A percentile compares a stretch with the other conserved stretches of the same genome.
Evolutionary conservation across 2,329 filamentous ascomycete genomes (phyloP).

Genomic region (Paramyrothecium sp.): DNA sequence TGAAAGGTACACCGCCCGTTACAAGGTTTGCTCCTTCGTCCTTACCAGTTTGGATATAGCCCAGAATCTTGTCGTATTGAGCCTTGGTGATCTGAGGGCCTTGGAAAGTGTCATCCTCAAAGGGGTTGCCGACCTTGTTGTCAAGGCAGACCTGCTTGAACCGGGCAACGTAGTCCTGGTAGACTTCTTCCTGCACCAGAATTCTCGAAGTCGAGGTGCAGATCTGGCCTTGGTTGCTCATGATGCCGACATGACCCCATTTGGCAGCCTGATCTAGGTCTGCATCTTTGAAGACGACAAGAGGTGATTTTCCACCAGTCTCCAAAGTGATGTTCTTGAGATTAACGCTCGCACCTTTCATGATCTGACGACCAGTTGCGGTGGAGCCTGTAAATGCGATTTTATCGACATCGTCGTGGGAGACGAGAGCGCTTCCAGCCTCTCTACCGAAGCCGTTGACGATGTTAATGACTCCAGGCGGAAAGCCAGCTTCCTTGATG

Average conservation of each 20-base stretch:
- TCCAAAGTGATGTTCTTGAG: slow-evolving; percentile 59
- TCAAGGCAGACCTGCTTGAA: slow-evolving; percentile 55
- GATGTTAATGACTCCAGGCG: slow-evolving; percentile 70
- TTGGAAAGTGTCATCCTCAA: slow-evolving; percentile 26
- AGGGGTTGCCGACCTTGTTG: slow-evolving; percentile 22
- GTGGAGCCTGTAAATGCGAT: slow-evolving; percentile 73
- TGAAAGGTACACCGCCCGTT: slow-evolving; percentile 11
- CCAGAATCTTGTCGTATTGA: slow-evolving; percentile 63
- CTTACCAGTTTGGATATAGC: slow-evolving; percentile 64
- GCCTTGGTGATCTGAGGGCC: slow-evolving; percentile 49
- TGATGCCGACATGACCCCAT: slow-evolving; percentile 32
- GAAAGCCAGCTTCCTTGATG: slow-evolving; percentile 69
- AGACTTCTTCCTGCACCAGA: slow-evolving; percentile 52
- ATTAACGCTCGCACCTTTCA: slow-evolving; percentile 62
- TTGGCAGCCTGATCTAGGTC: slow-evolving; percentile 63
- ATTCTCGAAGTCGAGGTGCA: slow-evolving; percentile 57
- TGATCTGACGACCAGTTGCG: slow-evolving; percentile 63
- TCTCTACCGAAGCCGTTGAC: slow-evolving; percentile 65
- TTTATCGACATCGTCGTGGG: slow-evolving; percentile 66
- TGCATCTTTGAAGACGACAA: slow-evolving; percentile 58
- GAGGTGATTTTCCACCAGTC: slow-evolving; percentile 58
- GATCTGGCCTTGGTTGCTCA: slow-evolving; percentile 55
- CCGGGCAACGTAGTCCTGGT: slow-evolving; percentile 56
- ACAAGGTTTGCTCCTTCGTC: slow-evolving; percentile 58
- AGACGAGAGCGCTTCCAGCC: slow-evolving; percentile 63